A percentile compares a stretch with the other conserved stretches of the same genome.
These are phyloP conservation scores for Massariosphaeria phaeospora DNA, from an alignment of 495 filamentous ascomycete genomes.

Conservation along the genomic window DNA sequence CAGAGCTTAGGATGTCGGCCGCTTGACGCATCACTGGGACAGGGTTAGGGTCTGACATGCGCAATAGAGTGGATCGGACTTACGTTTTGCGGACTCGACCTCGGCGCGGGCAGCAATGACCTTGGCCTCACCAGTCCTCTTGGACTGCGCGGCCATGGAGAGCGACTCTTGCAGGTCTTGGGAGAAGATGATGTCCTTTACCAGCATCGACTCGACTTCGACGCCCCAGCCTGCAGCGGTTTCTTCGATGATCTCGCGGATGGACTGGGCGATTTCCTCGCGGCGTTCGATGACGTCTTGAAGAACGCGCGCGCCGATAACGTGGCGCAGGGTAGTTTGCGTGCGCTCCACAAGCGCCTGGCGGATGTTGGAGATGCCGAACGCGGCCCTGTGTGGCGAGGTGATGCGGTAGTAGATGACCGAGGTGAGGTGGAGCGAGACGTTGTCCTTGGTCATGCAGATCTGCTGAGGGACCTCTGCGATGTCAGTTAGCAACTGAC, in stretches of 20 bases:
- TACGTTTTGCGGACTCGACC: conserved; percentile 83
- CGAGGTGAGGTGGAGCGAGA: conserved; percentile 84
- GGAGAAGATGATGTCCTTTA: conserved; percentile 99
- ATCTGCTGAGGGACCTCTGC: conserved; percentile 88
- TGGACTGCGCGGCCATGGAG: conserved; percentile 99
- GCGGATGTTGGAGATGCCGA: conserved; percentile 90
- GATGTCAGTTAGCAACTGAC: conserved; percentile 10
- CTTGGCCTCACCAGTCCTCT: conserved; percentile 97
- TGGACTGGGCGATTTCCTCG: conserved; percentile 91
- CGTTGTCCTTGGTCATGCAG: conserved; percentile 99
- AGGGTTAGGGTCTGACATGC: not conserved
- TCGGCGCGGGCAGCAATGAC: conserved; percentile 95
- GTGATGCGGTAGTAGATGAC: conserved; percentile 99
- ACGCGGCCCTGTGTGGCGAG: conserved; percentile 93
- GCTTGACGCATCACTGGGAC: conserved; percentile 81
- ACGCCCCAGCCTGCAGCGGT: conserved; percentile 93
- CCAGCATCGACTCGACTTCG: conserved; percentile 94
- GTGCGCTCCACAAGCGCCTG: conserved; percentile 96
- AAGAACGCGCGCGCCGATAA: conserved; percentile 90
- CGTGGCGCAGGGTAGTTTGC: conserved; percentile 95
- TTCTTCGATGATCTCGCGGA: conserved; percentile 96
- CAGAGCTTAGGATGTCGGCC: conserved; percentile 87
- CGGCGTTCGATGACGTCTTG: conserved; percentile 99
- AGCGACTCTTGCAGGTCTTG: conserved; percentile 94
- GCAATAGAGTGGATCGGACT: not conserved